These are phyloP conservation scores for Hansenula anomala DNA, from an alignment of 1,139 yeast species.

Conservation along the genomic window DNA sequence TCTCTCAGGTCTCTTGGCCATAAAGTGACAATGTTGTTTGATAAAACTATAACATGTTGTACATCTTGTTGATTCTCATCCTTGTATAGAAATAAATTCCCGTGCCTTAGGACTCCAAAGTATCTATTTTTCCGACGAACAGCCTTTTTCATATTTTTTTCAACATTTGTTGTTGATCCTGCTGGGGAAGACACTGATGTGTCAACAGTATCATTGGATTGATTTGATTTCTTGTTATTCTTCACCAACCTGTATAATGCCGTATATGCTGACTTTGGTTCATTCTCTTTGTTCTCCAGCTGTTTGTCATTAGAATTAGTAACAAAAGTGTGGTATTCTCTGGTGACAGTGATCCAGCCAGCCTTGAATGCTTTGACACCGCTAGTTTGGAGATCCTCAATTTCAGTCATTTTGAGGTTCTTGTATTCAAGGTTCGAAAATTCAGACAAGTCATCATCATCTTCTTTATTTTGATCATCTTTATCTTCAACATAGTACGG, in stretches of 20 bases:
- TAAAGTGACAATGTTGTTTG: slow-evolving; percentile 65
- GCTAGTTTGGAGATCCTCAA: slow-evolving; percentile 51
- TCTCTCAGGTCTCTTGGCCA: slow-evolving; percentile 64
- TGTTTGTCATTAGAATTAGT: slow-evolving; percentile 19
- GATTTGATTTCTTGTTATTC: slow-evolving; percentile 14
- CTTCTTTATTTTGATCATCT: slow-evolving; percentile 20
- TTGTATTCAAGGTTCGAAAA: slow-evolving; percentile 27
- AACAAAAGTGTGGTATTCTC: slow-evolving; percentile 60
- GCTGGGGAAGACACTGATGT: slow-evolving; percentile 6
- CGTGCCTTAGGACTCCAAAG: slow-evolving; percentile 72
- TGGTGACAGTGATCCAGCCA: slow-evolving; percentile 85
- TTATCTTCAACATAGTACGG: slow-evolving; percentile 19
- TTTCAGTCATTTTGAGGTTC: slow-evolving; percentile 50
- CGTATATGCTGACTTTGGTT: slow-evolving; percentile 51
- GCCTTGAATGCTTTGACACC: slow-evolving; percentile 64
- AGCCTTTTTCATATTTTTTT: slow-evolving; percentile 25
- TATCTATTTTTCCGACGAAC: slow-evolving; percentile 53
- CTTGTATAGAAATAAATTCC: slow-evolving; percentile 76
- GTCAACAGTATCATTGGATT: slow-evolving; percentile 20
- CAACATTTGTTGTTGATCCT: slow-evolving; percentile 11
- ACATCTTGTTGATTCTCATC: slow-evolving; percentile 64
- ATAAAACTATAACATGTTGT: slow-evolving; percentile 73
- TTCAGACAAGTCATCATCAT: slow-evolving; percentile 20
- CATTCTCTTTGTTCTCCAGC: slow-evolving; percentile 15
- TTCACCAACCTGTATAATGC: slow-evolving; percentile 55